Evolutionary conservation across 345 rosid genomes (phyloP).

Genomic region (Melaleuca quinquenervia): DNA sequence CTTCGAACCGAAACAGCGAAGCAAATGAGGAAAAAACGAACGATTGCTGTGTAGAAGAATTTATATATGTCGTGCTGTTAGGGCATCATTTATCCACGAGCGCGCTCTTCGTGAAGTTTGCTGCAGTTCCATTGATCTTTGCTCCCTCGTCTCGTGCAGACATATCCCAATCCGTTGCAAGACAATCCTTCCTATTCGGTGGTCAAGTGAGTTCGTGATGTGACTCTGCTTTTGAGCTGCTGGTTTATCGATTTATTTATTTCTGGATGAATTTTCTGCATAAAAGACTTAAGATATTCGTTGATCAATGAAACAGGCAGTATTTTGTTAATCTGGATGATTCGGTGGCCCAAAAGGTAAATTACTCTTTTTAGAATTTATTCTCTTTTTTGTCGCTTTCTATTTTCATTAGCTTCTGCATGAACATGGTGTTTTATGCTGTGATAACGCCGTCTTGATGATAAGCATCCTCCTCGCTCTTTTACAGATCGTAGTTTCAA

Average conservation of each 20-base stretch:
- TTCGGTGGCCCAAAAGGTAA: constrained; percentile 26
- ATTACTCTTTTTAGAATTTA: background rate
- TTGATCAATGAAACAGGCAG: constrained; percentile 19
- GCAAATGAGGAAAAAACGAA: background rate
- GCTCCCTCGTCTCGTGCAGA: constrained; percentile 5
- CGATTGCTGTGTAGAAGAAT: background rate
- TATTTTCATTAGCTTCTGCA: background rate
- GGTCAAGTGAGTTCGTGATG: constrained; percentile 16
- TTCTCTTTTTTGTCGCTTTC: background rate
- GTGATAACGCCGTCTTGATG: background rate
- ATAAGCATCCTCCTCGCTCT: background rate
- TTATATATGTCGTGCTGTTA: background rate
- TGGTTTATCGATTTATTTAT: background rate
- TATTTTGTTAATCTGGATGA: constrained; percentile 29
- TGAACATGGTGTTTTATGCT: background rate
- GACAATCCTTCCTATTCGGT: constrained; percentile 35
- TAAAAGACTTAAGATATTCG: background rate
- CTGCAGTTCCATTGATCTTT: background rate
- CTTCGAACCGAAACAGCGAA: background rate
- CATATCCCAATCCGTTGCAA: constrained; percentile 30
- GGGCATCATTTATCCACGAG: background rate
- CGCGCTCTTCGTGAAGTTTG: background rate
- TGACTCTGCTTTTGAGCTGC: background rate
- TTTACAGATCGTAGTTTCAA: constrained; percentile 27
- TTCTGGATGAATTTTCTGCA: background rate